These are phyloP conservation scores for Suhomyces kilbournensis DNA, from an alignment of 805 yeast species.

Conservation along the genomic window DNA sequence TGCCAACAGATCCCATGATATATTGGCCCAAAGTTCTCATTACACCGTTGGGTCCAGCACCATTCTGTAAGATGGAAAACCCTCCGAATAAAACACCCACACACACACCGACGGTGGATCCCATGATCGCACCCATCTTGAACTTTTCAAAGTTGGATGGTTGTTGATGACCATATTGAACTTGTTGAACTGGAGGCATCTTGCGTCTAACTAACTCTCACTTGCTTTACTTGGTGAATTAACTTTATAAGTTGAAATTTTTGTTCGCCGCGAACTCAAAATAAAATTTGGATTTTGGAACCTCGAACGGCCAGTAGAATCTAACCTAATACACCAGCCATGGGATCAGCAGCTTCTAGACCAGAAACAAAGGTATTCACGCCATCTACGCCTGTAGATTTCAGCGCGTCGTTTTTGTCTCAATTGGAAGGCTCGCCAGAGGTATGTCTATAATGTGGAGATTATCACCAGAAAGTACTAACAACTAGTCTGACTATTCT, in stretches of 20 bases:
- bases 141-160: slow-evolving; percentile 93
- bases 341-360: slow-evolving; percentile 62
- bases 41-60: slow-evolving; percentile 98
- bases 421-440: slow-evolving; percentile 62
- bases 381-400: slow-evolving; percentile 66
- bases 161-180: slow-evolving; percentile 50
- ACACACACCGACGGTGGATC: slow-evolving; percentile 86
- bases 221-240: background rate
- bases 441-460: slow-evolving; percentile 22
- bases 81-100: slow-evolving; percentile 96
- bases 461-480: slow-evolving; percentile 5
- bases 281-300: background rate
- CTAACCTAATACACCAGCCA: slow-evolving; percentile 14
- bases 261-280: background rate
- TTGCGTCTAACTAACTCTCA: background rate
- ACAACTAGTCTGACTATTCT: slow-evolving; percentile 54
- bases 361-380: slow-evolving; percentile 65
- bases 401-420: slow-evolving; percentile 59
- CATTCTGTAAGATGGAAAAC: slow-evolving; percentile 81
- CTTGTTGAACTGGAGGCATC: slow-evolving; percentile 70
- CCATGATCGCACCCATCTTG: slow-evolving; percentile 99
- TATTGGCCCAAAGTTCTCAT: slow-evolving; percentile 96
- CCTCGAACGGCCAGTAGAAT: background rate
- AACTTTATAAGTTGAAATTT: background rate
- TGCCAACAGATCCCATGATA: slow-evolving; percentile 93